Evolutionary conservation across 1,139 yeast genomes (phyloP).

Genomic region (Scheffersomyces illinoinensis): DNA sequence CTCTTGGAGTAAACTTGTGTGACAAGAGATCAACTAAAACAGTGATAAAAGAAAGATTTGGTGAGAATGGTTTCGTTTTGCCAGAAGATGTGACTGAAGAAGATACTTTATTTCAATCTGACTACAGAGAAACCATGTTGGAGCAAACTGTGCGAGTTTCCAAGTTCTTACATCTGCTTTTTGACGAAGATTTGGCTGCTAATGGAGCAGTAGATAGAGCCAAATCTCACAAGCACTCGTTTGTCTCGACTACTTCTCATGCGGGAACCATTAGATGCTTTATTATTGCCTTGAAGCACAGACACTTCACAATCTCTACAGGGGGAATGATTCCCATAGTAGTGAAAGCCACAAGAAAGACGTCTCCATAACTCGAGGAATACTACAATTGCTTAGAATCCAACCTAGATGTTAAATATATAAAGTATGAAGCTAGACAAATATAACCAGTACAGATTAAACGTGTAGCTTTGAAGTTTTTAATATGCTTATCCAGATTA

Average conservation of each 20-base stretch:
- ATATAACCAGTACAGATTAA: neutral
- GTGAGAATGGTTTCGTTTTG: constrained; percentile 31
- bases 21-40: constrained; percentile 28
- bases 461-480: neutral
- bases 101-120: constrained; percentile 16
- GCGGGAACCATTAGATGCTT: constrained; percentile 26
- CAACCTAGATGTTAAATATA: neutral
- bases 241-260: constrained; percentile 26
- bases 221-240: constrained; percentile 12
- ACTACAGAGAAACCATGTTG: constrained; percentile 17
- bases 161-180: constrained; percentile 19
- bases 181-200: constrained; percentile 19
- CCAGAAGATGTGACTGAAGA: constrained; percentile 19
- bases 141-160: constrained; percentile 23
- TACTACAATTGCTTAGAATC: neutral
- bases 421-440: neutral
- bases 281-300: constrained; percentile 22
- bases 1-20: constrained; percentile 21
- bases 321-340: constrained; percentile 36
- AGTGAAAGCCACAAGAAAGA: constrained; percentile 20
- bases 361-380: too few relatives aligned
- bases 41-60: constrained; percentile 37
- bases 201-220: constrained; percentile 13
- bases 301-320: constrained; percentile 24
- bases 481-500: too few relatives aligned